Evolutionary conservation across 2,329 filamentous ascomycete genomes (phyloP).

Genomic region (Xenoacremonium recifei): DNA sequence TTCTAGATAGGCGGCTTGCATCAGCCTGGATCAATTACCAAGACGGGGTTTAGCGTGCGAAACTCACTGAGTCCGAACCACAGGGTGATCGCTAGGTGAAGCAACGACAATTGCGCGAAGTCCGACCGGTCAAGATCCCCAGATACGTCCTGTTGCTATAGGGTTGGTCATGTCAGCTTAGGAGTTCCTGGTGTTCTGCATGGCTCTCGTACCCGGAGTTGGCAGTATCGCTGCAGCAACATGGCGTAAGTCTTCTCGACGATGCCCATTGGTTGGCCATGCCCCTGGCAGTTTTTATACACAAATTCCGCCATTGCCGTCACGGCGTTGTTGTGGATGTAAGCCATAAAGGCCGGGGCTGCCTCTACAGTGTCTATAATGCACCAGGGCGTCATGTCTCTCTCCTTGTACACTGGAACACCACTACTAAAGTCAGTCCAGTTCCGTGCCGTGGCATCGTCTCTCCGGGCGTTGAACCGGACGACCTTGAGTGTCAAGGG

Average conservation of each 20-base stretch:
- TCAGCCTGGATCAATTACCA: too few relatives aligned
- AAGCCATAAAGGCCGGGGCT: constrained; percentile 19
- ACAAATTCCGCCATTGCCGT: background rate
- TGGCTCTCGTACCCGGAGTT: constrained; percentile 19
- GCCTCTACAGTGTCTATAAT: too few relatives aligned
- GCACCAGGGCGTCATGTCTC: too few relatives aligned
- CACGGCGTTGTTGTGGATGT: constrained; percentile 18
- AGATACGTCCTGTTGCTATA: constrained; percentile 22
- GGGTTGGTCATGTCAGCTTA: background rate
- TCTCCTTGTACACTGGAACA: constrained; percentile 37
- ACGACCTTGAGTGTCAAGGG: constrained; percentile 41
- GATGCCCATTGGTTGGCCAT: constrained; percentile 3
- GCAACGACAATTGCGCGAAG: constrained; percentile 48
- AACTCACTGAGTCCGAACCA: background rate
- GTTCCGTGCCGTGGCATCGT: constrained; percentile 38
- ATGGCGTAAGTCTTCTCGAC: constrained; percentile 21
- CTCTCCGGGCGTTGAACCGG: constrained; percentile 35
- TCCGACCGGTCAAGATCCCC: constrained; percentile 38
- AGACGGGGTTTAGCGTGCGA: background rate
- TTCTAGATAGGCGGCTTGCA: too few relatives aligned
- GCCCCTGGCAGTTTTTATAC: background rate
- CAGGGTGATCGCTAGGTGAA: constrained; percentile 39
- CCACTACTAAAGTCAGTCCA: constrained; percentile 32
- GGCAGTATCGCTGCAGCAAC: constrained; percentile 19
- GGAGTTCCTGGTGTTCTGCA: background rate